Conservation (phyloP, 2,329 filamentous ascomycete species). For the Aspergillus ustus region DNA sequence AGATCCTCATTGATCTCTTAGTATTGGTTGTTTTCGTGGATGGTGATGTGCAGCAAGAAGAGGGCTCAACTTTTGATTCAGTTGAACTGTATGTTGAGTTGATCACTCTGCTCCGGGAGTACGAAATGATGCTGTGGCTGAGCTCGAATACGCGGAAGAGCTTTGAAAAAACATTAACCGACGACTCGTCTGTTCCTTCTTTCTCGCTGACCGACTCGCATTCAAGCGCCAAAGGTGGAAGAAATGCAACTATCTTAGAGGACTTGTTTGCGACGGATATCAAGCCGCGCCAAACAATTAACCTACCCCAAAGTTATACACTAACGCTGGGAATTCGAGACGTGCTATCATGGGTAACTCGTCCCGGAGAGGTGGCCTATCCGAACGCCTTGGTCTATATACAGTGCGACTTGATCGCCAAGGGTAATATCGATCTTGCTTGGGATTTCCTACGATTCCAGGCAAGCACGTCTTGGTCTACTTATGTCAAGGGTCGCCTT, state of each 20-base stretch:
- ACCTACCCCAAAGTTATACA: slow-evolving; percentile 47
- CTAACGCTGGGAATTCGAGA: slow-evolving; percentile 50
- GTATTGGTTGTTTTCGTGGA: slow-evolving; percentile 86
- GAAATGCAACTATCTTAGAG: slow-evolving; percentile 46
- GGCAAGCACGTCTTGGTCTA: slow-evolving; percentile 61
- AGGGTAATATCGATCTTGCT: slow-evolving; percentile 69
- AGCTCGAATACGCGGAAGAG: slow-evolving; percentile 51
- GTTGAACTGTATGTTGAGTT: slow-evolving; percentile 65
- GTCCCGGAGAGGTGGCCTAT: slow-evolving; percentile 60
- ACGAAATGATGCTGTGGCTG: slow-evolving; percentile 71
- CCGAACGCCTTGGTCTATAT: slow-evolving; percentile 68
- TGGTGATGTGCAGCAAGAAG: slow-evolving; percentile 75
- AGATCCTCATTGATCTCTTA: slow-evolving; percentile 79
- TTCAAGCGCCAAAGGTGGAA: slow-evolving; percentile 28
- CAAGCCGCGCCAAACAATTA: slow-evolving; percentile 46
- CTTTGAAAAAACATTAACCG: slow-evolving; percentile 29
- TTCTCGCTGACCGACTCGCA: slow-evolving; percentile 33
- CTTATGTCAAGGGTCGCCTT: slow-evolving; percentile 83
- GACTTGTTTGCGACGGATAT: slow-evolving; percentile 51
- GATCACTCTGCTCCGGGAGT: slow-evolving; percentile 70
- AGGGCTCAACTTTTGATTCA: slow-evolving; percentile 70
- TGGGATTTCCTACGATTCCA: slow-evolving; percentile 70
- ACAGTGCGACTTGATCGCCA: slow-evolving; percentile 68
- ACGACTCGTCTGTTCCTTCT: slow-evolving; percentile 31
- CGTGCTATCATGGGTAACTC: slow-evolving; percentile 51